phyloP scores from a whole-genome alignment of 2,329 filamentous ascomycete genomes.

The Nannizziopsis barbatae region DNA sequence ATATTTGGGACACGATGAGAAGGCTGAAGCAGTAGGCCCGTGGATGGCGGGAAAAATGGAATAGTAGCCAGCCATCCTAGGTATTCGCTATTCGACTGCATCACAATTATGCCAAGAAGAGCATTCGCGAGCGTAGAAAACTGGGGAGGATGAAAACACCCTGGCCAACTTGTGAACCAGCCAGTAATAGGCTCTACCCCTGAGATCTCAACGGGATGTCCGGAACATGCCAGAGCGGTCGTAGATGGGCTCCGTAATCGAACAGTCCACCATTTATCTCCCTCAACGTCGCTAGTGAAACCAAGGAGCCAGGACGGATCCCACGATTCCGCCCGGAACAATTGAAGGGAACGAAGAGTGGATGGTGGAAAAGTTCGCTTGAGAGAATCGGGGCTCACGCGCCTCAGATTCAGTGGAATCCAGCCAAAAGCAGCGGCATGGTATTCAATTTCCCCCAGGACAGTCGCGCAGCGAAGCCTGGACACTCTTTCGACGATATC shows the following conservation, averaged over 20 bases:
- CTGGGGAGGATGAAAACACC: conserved; percentile 20
- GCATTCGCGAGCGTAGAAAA: conserved; percentile 30
- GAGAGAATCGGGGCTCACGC: conserved; percentile 34
- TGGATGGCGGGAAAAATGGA: conserved; percentile 2
- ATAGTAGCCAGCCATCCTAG: conserved; percentile 17
- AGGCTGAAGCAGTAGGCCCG: conserved; percentile 24
- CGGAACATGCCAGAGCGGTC: not conserved
- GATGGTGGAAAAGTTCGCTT: conserved; percentile 53
- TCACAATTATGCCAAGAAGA: conserved; percentile 11
- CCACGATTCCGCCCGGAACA: conserved; percentile 63
- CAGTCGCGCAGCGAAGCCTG: conserved; percentile 30
- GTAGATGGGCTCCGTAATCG: conserved; percentile 17
- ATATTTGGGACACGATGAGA: conserved; percentile 27
- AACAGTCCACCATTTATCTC: conserved; percentile 70
- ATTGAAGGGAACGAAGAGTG: conserved; percentile 54
- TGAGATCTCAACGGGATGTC: conserved; percentile 16
- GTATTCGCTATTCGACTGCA: conserved; percentile 15
- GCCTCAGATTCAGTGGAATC: conserved; percentile 25
- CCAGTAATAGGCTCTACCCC: conserved; percentile 25
- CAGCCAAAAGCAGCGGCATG: conserved; percentile 29
- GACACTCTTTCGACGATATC: conserved; percentile 31
- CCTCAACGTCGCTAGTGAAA: conserved; percentile 56
- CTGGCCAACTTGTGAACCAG: conserved; percentile 18
- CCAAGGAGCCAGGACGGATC: conserved; percentile 59
- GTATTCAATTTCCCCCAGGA: conserved; percentile 32